Base-by-base conservation (phyloP, 441 rosid genomes). In the Corymbia calophylla region DNA sequence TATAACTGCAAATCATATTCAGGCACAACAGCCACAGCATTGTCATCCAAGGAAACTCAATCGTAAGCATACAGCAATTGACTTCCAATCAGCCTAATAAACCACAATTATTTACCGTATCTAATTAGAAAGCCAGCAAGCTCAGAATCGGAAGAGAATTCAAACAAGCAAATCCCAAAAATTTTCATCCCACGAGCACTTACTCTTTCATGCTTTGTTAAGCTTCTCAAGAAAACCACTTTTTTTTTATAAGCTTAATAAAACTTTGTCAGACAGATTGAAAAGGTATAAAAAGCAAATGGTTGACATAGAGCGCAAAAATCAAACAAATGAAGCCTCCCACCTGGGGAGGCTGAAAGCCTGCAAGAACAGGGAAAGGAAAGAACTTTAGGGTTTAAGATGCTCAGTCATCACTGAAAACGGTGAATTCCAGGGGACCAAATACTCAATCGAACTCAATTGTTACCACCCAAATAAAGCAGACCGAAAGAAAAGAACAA, bases 1-100 rank as follows among this genome's bases (percentile, higher is more conserved):
- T 96, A 86, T 98, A 98, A 91, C 99, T 98, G 94, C 88, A 92
- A 89, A 39, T 70, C 87, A 70, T 35, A 91, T 89, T 47, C 7
- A 80, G 86, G 12, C 53, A 90, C 53, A 90, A 68, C 48, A 68
- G 88, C 80, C 89, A 44, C 25, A 7, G n/a, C 84, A 12, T 73
- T 39, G n/a, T 39, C 16, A 39, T 21, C 47, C 84, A 73, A 73
- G 9, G 51, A 13, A 73, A 73, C 84, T 39, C n/a, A 73, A 73
- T 39, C 25, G 84, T 73, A 39, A 39, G 29, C 84, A 39, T 23
- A 39, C 51, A 39, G 23, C n/a, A 11, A 39, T 73, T 25, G 23
- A 73, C 51, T 39, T 21, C 51, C 84, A 73, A 39, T 73, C 51
- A 39, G 51, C 84, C 12, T 23, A 66, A 31, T 5, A 39, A 73